Base-by-base conservation (phyloP, 2,329 filamentous ascomycete species). In the Diaporthe citri region DNA sequence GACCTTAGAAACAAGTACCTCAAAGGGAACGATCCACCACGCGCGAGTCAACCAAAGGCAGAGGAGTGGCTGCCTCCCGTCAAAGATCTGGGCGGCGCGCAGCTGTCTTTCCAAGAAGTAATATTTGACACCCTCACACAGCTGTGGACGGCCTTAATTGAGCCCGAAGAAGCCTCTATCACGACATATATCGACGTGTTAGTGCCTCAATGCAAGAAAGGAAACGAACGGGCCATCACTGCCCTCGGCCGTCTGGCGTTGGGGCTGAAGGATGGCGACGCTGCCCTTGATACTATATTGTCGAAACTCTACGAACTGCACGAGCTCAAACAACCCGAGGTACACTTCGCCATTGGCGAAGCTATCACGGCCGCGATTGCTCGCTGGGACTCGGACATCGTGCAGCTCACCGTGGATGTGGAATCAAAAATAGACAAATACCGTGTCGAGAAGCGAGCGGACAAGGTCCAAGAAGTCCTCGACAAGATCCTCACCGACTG, bases 261-360 rank as follows among this genome's bases (percentile, higher is more conserved):
- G 71, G 90, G 93, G 1, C 83, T 91, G 3, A 84, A 87, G 3
- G 74, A 70, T 4, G 79, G 79, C 1, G 81, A 84, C 2, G 79
- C 82, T 2, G 80, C 79, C 77, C 79, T 84, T 81, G 84, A 86
- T 3, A 84, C 87, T 13, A 89, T 97, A 8, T 84, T 95, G 17
- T 88, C 91, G 15, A 91, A 90, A 39, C 86, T 98, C 0, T 94
- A 96, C 81, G 88, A 88, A 13, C 87, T 98, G 4, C 93, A 97
- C 79, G 95, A 98, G 81, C 91, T 97, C 57, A 94, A 94, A 78
- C 93, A 95, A 78, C 91, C 94, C 0, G 96, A 98, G 82, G 90
- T 96, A 1, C 96, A 98, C 77, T 98, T 99, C 81, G 91, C 95
- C 0, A 92, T 97, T 39, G 97, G 97, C 20, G 96, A 98, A 82